Percentiles rank a stretch among this genome's conserved stretches.
Evolutionary conservation across 2,329 filamentous ascomycete genomes (phyloP).

Genomic region (Aspergillus candidus): DNA sequence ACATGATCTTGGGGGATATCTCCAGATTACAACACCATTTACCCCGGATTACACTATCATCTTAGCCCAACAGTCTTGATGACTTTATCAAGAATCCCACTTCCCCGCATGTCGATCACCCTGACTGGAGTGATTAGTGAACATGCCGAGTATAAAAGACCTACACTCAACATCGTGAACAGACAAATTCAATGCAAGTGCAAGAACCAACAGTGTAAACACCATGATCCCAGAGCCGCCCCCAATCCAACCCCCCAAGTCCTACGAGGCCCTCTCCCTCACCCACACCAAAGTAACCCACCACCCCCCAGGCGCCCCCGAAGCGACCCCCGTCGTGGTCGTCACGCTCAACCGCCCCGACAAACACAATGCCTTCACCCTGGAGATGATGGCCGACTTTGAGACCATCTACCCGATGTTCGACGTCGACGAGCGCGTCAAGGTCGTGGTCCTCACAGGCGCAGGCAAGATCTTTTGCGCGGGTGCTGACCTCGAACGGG

Average conservation of each 20-base stretch:
- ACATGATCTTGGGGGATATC: no score
- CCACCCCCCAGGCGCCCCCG: slow-evolving; percentile 38
- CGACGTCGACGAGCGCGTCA: slow-evolving; percentile 51
- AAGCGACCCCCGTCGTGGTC: slow-evolving; percentile 41
- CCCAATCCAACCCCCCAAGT: slow-evolving; percentile 18
- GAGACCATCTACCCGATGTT: slow-evolving; percentile 29
- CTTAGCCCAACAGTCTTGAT: no score
- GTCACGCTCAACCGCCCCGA: slow-evolving; percentile 49
- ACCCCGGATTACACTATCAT: no score
- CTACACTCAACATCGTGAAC: neutral
- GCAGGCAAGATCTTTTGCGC: slow-evolving; percentile 43
- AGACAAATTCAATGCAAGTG: neutral
- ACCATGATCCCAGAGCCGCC: slow-evolving; percentile 5
- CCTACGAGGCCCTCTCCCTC: slow-evolving; percentile 24
- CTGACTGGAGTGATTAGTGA: neutral
- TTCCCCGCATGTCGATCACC: no score
- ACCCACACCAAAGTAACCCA: slow-evolving; percentile 29
- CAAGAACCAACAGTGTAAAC: no score
- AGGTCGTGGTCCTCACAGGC: slow-evolving; percentile 49
- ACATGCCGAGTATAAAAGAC: neutral
- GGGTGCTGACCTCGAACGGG: slow-evolving; percentile 49
- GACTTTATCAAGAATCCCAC: no score
- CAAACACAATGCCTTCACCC: slow-evolving; percentile 53
- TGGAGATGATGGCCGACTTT: slow-evolving; percentile 43
- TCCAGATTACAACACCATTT: no score